phyloP scores from a whole-genome alignment of 2,329 filamentous ascomycete species.

The Chaetomium olivaceum region DNA sequence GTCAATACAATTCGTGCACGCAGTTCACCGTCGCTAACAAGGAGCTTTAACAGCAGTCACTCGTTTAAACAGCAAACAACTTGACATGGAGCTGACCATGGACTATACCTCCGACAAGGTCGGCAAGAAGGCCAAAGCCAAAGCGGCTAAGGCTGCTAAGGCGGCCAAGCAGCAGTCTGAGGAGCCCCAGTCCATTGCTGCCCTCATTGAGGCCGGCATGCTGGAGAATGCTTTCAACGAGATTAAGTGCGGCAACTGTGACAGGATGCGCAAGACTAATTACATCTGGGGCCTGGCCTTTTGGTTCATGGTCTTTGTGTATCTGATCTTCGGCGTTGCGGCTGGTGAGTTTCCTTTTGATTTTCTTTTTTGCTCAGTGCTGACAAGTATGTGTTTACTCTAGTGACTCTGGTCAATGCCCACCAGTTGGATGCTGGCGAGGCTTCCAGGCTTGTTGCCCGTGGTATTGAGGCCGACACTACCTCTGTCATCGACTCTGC shows the following conservation, averaged over 20 bases:
- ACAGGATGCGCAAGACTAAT: neutral
- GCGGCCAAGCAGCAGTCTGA: neutral
- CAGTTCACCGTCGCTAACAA: constrained; percentile 5
- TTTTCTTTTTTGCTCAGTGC: neutral
- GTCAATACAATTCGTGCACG: neutral
- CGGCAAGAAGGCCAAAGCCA: neutral
- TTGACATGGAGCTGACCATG: neutral
- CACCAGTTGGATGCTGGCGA: neutral
- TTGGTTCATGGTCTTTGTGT: neutral
- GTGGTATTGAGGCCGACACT: neutral
- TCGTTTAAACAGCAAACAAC: neutral
- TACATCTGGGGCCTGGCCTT: neutral
- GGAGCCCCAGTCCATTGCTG: neutral
- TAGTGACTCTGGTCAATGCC: neutral
- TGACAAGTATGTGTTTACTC: neutral
- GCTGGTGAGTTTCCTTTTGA: neutral
- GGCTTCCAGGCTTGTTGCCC: too few relatives aligned
- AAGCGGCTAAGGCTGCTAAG: neutral
- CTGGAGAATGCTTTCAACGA: neutral
- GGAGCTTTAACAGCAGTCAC: neutral
- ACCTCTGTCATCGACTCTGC: neutral
- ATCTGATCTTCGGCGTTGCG: neutral
- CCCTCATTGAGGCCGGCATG: neutral
- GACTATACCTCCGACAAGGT: neutral
- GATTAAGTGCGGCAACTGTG: neutral